These are phyloP conservation scores for Pseudonitzschia delicatissima DNA, from an alignment of 108 stramenopile species.

Conservation along the genomic window DNA sequence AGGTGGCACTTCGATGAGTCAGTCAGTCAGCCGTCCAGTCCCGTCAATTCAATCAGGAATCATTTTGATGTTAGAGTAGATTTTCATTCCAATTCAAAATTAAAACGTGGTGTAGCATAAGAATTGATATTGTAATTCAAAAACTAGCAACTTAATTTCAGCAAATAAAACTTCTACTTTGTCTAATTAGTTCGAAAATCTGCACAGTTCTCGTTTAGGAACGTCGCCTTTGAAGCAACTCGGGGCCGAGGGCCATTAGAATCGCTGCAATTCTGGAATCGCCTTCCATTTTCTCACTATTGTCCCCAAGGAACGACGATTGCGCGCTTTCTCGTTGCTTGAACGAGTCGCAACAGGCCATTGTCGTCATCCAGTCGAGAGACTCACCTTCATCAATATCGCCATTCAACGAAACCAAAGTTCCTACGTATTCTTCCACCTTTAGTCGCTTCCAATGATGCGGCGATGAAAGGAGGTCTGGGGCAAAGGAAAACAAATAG, in stretches of 20 bases:
- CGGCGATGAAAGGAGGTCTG: constrained; percentile 71
- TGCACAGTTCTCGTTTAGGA: constrained; percentile 29
- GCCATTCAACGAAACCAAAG: constrained; percentile 68
- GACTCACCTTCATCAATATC: constrained; percentile 81
- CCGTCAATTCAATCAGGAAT: no score
- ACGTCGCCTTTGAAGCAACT: constrained; percentile 65
- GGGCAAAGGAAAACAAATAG: constrained; percentile 81
- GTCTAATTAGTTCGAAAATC: no score
- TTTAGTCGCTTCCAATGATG: constrained; percentile 80
- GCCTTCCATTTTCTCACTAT: constrained; percentile 39
- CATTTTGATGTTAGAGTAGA: no score
- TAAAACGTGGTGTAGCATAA: no score
- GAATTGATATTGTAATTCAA: no score
- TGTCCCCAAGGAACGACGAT: constrained; percentile 26
- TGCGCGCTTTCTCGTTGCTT: constrained; percentile 70
- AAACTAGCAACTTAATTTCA: no score
- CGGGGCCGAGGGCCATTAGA: constrained; percentile 78
- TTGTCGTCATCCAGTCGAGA: constrained; percentile 83
- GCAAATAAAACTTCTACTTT: no score
- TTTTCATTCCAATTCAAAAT: no score
- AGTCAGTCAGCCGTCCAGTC: no score
- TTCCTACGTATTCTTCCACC: constrained; percentile 71
- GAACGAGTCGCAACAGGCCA: constrained; percentile 87
- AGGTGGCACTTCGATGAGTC: no score
- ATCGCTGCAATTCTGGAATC: constrained; percentile 68